Conservation (phyloP, 352 stramenopile species). For the Pythium dissimile region DNA sequence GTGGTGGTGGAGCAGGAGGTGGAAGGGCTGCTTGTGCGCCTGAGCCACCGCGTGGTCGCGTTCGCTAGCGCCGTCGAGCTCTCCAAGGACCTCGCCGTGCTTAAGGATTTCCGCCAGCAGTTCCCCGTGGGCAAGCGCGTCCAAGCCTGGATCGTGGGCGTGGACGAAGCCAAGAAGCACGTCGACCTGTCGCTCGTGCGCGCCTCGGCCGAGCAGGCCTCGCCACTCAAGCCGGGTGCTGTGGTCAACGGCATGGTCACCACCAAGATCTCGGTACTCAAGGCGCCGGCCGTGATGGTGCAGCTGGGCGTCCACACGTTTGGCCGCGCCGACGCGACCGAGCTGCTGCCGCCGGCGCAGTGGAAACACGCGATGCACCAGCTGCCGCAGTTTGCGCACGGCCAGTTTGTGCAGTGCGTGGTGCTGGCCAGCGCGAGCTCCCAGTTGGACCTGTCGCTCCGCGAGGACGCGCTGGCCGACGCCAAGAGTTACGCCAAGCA, state of each 20-base stretch:
- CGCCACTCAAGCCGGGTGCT: slow-evolving; percentile 39
- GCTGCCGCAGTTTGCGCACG: slow-evolving; percentile 56
- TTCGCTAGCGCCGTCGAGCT: slow-evolving; percentile 64
- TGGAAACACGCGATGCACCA: slow-evolving; percentile 75
- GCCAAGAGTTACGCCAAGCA: slow-evolving; percentile 55
- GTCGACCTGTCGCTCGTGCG: slow-evolving; percentile 73
- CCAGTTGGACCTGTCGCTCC: slow-evolving; percentile 78
- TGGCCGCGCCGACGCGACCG: slow-evolving; percentile 79
- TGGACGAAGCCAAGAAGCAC: slow-evolving; percentile 69
- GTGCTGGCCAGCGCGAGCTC: slow-evolving; percentile 42
- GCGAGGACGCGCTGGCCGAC: slow-evolving; percentile 49
- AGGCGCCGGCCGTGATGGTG: slow-evolving; percentile 83
- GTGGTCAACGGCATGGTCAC: slow-evolving; percentile 76
- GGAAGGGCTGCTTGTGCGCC: slow-evolving; percentile 52
- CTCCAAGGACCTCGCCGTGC: slow-evolving; percentile 49
- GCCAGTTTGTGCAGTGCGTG: slow-evolving; percentile 69
- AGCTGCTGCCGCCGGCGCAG: slow-evolving; percentile 48
- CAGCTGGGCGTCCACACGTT: slow-evolving; percentile 72
- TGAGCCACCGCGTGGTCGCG: slow-evolving; percentile 74
- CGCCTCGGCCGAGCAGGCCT: slow-evolving; percentile 17
- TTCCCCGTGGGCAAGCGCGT: slow-evolving; percentile 81
- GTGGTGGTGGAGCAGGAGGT: slow-evolving; percentile 65
- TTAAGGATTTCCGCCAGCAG: slow-evolving; percentile 57
- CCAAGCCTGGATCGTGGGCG: slow-evolving; percentile 53
- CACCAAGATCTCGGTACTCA: slow-evolving; percentile 65